Evolutionary conservation across 345 rosid genomes (phyloP), one percentile per base, ranked within the genome.

Genomic region (Lepidium africanum): DNA sequence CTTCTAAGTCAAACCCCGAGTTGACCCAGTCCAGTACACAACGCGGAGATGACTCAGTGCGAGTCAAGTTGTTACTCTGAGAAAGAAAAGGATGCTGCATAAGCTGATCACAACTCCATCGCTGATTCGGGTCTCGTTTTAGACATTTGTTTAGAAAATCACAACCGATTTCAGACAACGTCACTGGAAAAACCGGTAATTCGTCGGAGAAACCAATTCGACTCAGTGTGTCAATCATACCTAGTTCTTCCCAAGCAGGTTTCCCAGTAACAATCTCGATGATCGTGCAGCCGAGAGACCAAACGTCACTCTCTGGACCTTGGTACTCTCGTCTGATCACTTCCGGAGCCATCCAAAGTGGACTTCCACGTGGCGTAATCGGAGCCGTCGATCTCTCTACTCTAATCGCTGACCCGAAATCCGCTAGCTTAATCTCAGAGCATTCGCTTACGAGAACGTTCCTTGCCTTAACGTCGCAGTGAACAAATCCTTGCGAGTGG

Each of bases 311-410:
- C 67, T 86, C 83, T 49, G 92, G 86, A 5, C 95, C 92, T 78
- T 83, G 94, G 15, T 17, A 78, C 71, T 86, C 90, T 2, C 86
- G 56, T 39, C 88, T 81, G 23, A 90, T 59, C 65, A 87, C 96
- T 82, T 90, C 96, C 70, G 97, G 97, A 13, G 97, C 97, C 95
- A 90, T 90, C 96, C 94, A 90, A n/a, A 90, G 76, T 13, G 96
- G 94, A 13, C 94, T 90, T 69, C 96, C 96, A 30, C 90, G 92
- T 47, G 90, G 94, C 74, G 40, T 15, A 5, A 70, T 30, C 27
- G 21, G 42, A 7, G 47, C 46, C n/a, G 33, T 5, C 1, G 67
- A 3, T 60, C 73, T 50, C 4, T 12, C 58, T 5, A 68, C 65
- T 35, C 50, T 43, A 14, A 76, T 33, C 59, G 92, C 86, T 0